These are phyloP conservation scores for Glycine soja DNA, from an alignment of 306 rosid species.

Conservation along the genomic window DNA sequence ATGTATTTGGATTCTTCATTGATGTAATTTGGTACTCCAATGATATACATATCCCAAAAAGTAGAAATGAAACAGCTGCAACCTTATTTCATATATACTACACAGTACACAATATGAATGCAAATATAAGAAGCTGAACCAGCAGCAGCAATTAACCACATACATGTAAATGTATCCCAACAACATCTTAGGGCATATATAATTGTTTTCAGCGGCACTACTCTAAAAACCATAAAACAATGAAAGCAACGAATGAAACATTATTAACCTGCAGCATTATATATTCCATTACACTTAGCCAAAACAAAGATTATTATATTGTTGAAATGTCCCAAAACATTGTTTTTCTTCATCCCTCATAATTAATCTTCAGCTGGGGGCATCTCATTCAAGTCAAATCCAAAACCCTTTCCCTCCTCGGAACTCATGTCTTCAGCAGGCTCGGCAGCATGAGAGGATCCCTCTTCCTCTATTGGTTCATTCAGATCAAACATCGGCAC, in stretches of 20 bases:
- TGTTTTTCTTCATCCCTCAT: not conserved
- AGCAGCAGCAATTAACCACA: too few species aligned
- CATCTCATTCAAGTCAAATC: constrained; percentile 19
- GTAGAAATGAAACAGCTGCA: too few species aligned
- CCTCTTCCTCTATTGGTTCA: not conserved
- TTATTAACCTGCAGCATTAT: not conserved
- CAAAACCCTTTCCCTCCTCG: not conserved
- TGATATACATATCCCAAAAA: too few species aligned
- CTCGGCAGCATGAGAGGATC: too few species aligned
- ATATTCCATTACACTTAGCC: not conserved
- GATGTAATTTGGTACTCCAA: too few species aligned
- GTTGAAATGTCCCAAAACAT: too few species aligned
- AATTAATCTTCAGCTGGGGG: not conserved
- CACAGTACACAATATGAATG: too few species aligned
- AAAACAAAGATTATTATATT: not conserved
- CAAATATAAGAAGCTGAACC: too few species aligned
- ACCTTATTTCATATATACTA: too few species aligned
- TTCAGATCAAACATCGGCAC: constrained; percentile 33
- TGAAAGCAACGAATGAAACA: not conserved
- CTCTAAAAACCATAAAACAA: not conserved
- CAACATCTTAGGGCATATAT: not conserved
- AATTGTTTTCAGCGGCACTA: not conserved
- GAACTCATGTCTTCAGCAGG: too few species aligned
- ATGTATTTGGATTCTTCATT: too few species aligned
- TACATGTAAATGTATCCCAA: too few species aligned